Conservation (phyloP, 805 yeast species). For the Metschnikowia orientalis region DNA sequence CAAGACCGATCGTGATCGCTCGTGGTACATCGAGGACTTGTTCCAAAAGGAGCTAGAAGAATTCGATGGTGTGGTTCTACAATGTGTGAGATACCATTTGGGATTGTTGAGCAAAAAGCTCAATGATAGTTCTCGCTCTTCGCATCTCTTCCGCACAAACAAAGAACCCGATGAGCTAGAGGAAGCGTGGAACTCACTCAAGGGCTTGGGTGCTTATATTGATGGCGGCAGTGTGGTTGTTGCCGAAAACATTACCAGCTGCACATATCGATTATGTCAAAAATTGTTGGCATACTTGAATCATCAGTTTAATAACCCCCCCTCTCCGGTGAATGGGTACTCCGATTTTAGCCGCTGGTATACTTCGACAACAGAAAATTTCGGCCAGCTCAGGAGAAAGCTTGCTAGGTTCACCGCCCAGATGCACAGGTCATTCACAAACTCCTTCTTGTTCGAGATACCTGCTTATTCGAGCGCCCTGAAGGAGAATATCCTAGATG, state of each 20-base stretch:
- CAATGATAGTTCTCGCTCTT: constrained; percentile 64
- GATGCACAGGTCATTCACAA: constrained; percentile 66
- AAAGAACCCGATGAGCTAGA: constrained; percentile 90
- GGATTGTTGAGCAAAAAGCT: constrained; percentile 70
- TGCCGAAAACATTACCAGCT: constrained; percentile 66
- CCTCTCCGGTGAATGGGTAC: constrained; percentile 34
- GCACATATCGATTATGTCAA: constrained; percentile 64
- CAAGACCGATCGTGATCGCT: constrained; percentile 47
- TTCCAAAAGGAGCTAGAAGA: constrained; percentile 50
- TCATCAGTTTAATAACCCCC: constrained; percentile 60
- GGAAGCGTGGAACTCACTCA: constrained; percentile 73
- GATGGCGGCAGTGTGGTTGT: constrained; percentile 79
- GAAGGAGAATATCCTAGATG: constrained; percentile 48
- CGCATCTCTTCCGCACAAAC: constrained; percentile 68
- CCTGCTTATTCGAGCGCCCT: constrained; percentile 39
- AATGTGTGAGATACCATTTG: constrained; percentile 69
- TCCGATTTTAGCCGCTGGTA: constrained; percentile 57
- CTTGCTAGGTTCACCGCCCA: constrained; percentile 71
- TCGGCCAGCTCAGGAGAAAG: constrained; percentile 75
- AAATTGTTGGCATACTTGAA: constrained; percentile 67
- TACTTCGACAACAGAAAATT: constrained; percentile 60
- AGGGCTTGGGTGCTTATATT: constrained; percentile 69
- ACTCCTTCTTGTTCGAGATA: constrained; percentile 59
- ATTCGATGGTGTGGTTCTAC: constrained; percentile 63
- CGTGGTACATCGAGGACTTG: constrained; percentile 67